Evolutionary conservation across 1,139 yeast genomes (phyloP), one percentile per base, ranked within the genome.

Genomic region (Magnusiomyces tetraspermus): DNA sequence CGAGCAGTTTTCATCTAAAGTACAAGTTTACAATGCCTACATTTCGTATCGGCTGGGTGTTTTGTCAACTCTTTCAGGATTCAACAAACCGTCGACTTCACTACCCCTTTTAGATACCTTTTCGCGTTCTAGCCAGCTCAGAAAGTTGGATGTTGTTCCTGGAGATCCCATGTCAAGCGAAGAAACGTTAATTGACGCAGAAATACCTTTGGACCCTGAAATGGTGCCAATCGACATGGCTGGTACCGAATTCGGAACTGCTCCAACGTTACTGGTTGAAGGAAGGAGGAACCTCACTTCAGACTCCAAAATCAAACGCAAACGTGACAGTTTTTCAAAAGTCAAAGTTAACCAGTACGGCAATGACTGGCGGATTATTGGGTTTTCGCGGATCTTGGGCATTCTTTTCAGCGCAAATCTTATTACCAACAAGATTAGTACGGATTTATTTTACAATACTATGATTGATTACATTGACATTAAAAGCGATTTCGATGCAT

Each of bases 381-480:
- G 88, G 0, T 88, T 88, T 0, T 80, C 85, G 1, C 71, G 76
- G 31, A 72, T 83, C 0, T 69, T 85, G 59, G 73, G 80, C 0
- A 64, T 80, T 13, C 75, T 84, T 36, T 77, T 77, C 61, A 69
- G 70, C 48, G 83, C 87, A 1, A 84, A 83, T 60, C 66, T 71
- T 13, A 78, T 56, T 49, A 56, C 57, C 28, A 54, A 60, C 26
- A 72, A 69, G 47, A 61, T 80, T 0, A 76, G 82, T 0, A 70
- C 74, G 3, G 76, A 81, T 15, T 61, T 69, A 1, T 92, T 89
- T 61, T 92, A 90, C 70, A 90, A 90, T 64, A 76, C 86, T 2
- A 72, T 89, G 68, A 83, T 85, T 1, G 97, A 92, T 65, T 86
- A 76, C 66, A 81, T 88, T 26, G 85, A 86, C 61, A 75, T 86